Evolutionary conservation across 1,284 basidiomycete species (phyloP).

Genomic region (Microbotryum lychnidis-dioicae): DNA sequence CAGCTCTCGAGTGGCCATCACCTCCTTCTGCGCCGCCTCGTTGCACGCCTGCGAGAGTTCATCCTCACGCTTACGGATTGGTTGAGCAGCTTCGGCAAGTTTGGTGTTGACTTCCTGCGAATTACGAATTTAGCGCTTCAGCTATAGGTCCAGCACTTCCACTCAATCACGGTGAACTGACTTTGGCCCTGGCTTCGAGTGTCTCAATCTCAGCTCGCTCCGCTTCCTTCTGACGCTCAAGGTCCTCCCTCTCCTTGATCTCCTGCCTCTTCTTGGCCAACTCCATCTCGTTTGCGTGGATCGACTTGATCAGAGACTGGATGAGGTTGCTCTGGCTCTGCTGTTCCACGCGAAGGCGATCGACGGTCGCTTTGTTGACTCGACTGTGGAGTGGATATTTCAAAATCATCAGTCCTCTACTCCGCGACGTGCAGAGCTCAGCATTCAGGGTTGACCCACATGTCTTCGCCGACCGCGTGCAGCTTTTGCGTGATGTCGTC

Average conservation of each 20-base stretch:
- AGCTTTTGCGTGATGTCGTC: constrained; percentile 76
- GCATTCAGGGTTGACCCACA: constrained; percentile 51
- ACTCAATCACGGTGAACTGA: constrained; percentile 27
- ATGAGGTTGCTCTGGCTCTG: constrained; percentile 11
- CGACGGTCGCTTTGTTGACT: constrained; percentile 12
- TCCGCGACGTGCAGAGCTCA: not conserved
- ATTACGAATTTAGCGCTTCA: not conserved
- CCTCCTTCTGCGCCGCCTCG: constrained; percentile 50
- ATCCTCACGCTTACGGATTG: constrained; percentile 59
- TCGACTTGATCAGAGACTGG: constrained; percentile 17
- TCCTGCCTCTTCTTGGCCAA: constrained; percentile 57
- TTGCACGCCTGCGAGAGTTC: constrained; percentile 52
- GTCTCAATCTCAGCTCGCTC: constrained; percentile 31
- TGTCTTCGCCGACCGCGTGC: constrained; percentile 52
- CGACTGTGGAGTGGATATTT: constrained; percentile 2
- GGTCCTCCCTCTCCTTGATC: constrained; percentile 54
- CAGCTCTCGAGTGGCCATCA: constrained; percentile 49
- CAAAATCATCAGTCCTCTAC: not conserved
- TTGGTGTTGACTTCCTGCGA: constrained; percentile 56
- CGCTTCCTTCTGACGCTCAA: constrained; percentile 55
- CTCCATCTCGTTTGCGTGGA: constrained; percentile 38
- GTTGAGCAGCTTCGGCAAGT: constrained; percentile 56
- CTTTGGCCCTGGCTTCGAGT: constrained; percentile 48
- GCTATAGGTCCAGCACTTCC: not conserved
- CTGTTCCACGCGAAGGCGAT: constrained; percentile 24